phyloP scores from a whole-genome alignment of 345 rosid genomes.

The Acer negundo region DNA sequence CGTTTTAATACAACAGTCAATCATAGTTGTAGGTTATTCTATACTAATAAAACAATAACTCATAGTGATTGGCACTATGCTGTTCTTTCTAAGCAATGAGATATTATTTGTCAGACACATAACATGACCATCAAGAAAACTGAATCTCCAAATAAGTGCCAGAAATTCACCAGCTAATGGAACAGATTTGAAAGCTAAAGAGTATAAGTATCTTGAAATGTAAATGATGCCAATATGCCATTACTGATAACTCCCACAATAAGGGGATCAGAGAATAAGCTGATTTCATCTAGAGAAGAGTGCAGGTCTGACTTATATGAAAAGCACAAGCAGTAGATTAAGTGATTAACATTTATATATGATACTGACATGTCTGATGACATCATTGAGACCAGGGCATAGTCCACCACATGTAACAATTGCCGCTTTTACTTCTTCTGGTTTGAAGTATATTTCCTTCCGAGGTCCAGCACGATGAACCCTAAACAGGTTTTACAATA shows the following conservation, averaged over 20 bases:
- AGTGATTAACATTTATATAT: background rate
- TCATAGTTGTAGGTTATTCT: background rate
- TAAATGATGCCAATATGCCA: conserved; percentile 2
- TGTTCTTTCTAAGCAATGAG: background rate
- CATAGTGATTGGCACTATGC: background rate
- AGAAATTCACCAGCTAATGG: background rate
- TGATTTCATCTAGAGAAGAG: background rate
- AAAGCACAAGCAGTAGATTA: conserved; percentile 1
- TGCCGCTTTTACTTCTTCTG: conserved; percentile 89
- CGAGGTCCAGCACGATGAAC: conserved; percentile 96
- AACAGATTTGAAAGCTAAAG: background rate
- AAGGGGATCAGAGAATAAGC: background rate
- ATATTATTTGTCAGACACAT: conserved; percentile 9
- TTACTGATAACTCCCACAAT: background rate
- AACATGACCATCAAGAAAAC: background rate
- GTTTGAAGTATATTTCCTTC: conserved; percentile 82
- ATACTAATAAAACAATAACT: background rate
- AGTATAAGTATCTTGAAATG: background rate
- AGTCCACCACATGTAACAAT: conserved; percentile 96
- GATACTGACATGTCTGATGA: conserved; percentile 73
- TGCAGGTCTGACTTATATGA: background rate
- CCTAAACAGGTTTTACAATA: conserved; percentile 43
- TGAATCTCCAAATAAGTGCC: background rate
- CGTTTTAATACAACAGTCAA: background rate
- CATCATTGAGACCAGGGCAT: conserved; percentile 96